phyloP scores from a whole-genome alignment of 2,329 filamentous ascomycete genomes.

The Didymella pinodella region DNA sequence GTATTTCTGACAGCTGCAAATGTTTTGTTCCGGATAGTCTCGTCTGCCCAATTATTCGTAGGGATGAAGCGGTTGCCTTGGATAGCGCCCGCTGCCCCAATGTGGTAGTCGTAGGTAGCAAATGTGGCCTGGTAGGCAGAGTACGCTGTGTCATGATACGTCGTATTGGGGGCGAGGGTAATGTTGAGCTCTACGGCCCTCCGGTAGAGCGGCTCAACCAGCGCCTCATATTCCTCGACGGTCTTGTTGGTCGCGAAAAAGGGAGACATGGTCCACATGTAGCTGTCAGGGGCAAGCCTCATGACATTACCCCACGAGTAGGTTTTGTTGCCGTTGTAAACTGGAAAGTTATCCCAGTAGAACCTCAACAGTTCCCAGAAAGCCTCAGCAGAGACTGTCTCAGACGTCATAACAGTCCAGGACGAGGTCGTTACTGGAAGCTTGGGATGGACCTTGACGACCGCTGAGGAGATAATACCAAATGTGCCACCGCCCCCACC shows the following conservation, averaged over 20 bases:
- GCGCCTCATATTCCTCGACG: slow-evolving; percentile 30
- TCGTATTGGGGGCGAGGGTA: slow-evolving; percentile 34
- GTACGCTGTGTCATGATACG: slow-evolving; percentile 38
- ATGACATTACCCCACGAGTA: slow-evolving; percentile 41
- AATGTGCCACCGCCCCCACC: slow-evolving; percentile 49
- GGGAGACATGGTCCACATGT: slow-evolving; percentile 38
- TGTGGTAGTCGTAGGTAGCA: slow-evolving; percentile 30
- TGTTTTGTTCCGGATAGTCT: slow-evolving; percentile 36
- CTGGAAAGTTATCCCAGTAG: slow-evolving; percentile 35
- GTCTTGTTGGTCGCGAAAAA: slow-evolving; percentile 43
- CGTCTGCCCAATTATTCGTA: slow-evolving; percentile 39
- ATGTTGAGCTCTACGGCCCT: slow-evolving; percentile 36
- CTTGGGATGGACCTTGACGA: slow-evolving; percentile 45
- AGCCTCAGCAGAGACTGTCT: slow-evolving; percentile 38
- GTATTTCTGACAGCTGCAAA: slow-evolving; percentile 35
- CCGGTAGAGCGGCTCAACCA: slow-evolving; percentile 36
- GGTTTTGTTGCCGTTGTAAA: slow-evolving; percentile 37
- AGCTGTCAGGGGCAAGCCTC: slow-evolving; percentile 32
- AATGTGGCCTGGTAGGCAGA: slow-evolving; percentile 44
- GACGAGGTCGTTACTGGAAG: slow-evolving; percentile 43
- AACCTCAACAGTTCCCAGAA: slow-evolving; percentile 42
- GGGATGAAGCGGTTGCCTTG: slow-evolving; percentile 50
- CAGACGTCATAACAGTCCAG: slow-evolving; percentile 40
- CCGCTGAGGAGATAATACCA: slow-evolving; percentile 46
- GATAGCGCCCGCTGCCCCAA: slow-evolving; percentile 43